Conservation (phyloP, 2,329 filamentous ascomycete species). For the Trichoderma endophyticum region DNA sequence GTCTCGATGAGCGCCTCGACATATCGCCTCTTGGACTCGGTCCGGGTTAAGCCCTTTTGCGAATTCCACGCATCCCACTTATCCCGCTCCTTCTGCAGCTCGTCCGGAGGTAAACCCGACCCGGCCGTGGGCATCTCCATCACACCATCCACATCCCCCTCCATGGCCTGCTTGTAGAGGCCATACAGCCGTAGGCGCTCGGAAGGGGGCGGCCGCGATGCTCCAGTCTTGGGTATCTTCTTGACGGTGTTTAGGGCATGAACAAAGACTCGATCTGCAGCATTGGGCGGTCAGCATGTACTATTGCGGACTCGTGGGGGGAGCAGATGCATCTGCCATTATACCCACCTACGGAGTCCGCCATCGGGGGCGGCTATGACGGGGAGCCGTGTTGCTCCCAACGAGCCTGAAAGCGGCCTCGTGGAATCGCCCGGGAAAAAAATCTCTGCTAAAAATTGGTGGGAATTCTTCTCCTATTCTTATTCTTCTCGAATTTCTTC, state of each 20-base stretch:
- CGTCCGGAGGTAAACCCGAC: slow-evolving; percentile 48
- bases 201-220: slow-evolving; percentile 77
- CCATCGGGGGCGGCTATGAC: slow-evolving; percentile 29
- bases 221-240: slow-evolving; percentile 91
- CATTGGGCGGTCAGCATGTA: slow-evolving; percentile 15
- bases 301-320: background rate
- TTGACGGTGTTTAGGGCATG: slow-evolving; percentile 99
- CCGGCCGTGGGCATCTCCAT: slow-evolving; percentile 72
- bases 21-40: slow-evolving; percentile 90
- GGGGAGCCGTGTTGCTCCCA: slow-evolving; percentile 15
- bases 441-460: background rate
- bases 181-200: slow-evolving; percentile 93
- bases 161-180: slow-evolving; percentile 98
- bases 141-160: slow-evolving; percentile 91
- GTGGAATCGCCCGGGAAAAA: background rate
- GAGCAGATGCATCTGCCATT: slow-evolving; percentile 2
- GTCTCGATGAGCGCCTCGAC: slow-evolving; percentile 92
- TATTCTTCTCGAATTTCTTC: background rate
- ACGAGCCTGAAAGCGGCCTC: background rate
- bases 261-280: slow-evolving; percentile 90
- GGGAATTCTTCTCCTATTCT: background rate
- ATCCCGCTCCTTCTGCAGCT: slow-evolving; percentile 57
- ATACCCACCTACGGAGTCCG: slow-evolving; percentile 39
- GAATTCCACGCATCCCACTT: slow-evolving; percentile 96
- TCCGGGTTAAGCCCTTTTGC: slow-evolving; percentile 77